Conservation (phyloP, 2,329 filamentous ascomycete genomes). For the Aureobasidium sp. region DNA sequence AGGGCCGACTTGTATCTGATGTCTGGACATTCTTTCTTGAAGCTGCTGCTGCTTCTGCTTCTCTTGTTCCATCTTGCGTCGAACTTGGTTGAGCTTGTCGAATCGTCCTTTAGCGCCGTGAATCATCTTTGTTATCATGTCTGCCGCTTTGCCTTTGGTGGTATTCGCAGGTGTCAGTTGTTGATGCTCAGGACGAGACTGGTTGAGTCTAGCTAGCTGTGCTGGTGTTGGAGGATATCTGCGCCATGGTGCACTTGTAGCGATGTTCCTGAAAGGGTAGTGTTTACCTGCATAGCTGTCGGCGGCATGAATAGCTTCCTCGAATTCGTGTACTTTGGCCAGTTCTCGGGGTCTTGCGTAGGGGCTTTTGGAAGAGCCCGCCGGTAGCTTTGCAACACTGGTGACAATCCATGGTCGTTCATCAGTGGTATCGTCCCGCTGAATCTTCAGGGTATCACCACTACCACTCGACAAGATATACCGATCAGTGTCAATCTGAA, state of each 20-base stretch:
- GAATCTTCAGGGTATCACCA: constrained; percentile 53
- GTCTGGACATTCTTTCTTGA: constrained; percentile 32
- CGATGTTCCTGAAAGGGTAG: constrained; percentile 52
- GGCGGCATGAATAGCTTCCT: constrained; percentile 72
- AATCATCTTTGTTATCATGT: constrained; percentile 89
- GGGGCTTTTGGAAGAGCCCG: constrained; percentile 38
- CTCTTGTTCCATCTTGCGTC: constrained; percentile 14
- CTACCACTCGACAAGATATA: constrained; percentile 62
- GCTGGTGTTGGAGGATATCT: constrained; percentile 50
- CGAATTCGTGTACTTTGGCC: constrained; percentile 57
- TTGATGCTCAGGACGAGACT: constrained; percentile 49
- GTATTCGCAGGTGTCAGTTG: constrained; percentile 50
- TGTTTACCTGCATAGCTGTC: constrained; percentile 52
- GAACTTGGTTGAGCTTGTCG: constrained; percentile 23
- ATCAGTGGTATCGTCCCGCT: constrained; percentile 19
- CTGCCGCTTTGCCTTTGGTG: constrained; percentile 72
- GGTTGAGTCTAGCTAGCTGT: constrained; percentile 65
- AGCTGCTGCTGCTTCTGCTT: constrained; percentile 36
- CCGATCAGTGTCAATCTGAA: constrained; percentile 60
- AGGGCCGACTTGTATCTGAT: constrained; percentile 45
- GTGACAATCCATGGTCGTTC: constrained; percentile 27
- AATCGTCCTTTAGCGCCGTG: constrained; percentile 68
- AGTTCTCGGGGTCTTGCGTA: constrained; percentile 64
- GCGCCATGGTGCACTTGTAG: constrained; percentile 63
- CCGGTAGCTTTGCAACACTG: constrained; percentile 36